A percentile compares a stretch with the other conserved stretches of the same genome.
These are phyloP conservation scores for Sequoia sempervirens DNA, from an alignment of 75 land plant species.

Conservation along the genomic window DNA sequence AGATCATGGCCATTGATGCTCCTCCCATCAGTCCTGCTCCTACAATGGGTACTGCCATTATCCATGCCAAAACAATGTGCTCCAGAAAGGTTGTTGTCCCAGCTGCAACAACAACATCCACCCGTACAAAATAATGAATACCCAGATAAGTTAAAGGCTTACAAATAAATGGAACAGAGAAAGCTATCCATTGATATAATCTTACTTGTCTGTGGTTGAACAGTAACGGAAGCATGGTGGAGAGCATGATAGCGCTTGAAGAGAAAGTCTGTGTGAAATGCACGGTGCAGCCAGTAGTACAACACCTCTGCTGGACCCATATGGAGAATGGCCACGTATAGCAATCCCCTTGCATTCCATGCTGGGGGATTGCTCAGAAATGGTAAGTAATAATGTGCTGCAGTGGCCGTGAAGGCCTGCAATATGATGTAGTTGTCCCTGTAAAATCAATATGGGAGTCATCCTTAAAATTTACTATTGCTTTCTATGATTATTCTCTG, in stretches of 20 bases:
- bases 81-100: too few relatives aligned
- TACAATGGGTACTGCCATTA: too few relatives aligned
- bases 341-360: slow-evolving; percentile 43
- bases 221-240: slow-evolving; percentile 58
- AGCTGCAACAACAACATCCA: too few relatives aligned
- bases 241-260: slow-evolving; percentile 58
- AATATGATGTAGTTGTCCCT: slow-evolving; percentile 75
- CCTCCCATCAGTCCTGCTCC: too few relatives aligned
- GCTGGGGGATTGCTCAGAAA: slow-evolving; percentile 30
- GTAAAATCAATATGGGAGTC: slow-evolving; percentile 5
- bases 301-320: slow-evolving; percentile 48
- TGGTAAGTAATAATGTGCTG: slow-evolving; percentile 38
- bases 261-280: slow-evolving; percentile 33
- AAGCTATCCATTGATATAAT: not conserved
- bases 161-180: not conserved
- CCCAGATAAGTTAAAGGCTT: not conserved
- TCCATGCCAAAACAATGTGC: too few relatives aligned
- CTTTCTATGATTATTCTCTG: too few relatives aligned
- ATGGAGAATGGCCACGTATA: slow-evolving; percentile 45
- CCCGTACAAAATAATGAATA: not conserved
- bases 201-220: slow-evolving; percentile 58
- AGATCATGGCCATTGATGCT: slow-evolving; percentile 29
- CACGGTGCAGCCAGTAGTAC: slow-evolving; percentile 64
- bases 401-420: slow-evolving; percentile 42
- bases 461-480: too few relatives aligned